Evolutionary conservation across 2,329 filamentous ascomycete genomes (phyloP).

Genomic region (Paracamarosporium sp.): DNA sequence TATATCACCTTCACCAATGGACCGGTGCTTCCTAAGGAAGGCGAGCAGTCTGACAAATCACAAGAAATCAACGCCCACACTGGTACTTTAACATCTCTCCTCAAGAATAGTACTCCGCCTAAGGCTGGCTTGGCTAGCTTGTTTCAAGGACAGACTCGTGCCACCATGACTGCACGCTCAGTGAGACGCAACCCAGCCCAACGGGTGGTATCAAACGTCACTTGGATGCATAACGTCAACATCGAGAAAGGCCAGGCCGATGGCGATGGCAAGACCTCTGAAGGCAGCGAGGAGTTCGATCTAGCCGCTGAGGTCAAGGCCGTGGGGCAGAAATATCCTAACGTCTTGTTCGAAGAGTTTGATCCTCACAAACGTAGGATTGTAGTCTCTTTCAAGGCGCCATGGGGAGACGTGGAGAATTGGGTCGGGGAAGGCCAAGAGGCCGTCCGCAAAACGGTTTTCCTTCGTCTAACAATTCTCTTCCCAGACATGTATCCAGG

Average conservation of each 20-base stretch:
- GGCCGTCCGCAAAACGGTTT: slow-evolving; percentile 55
- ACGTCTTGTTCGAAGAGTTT: slow-evolving; percentile 65
- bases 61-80: slow-evolving; percentile 22
- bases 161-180: slow-evolving; percentile 58
- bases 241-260: slow-evolving; percentile 55
- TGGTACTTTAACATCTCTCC: slow-evolving; percentile 33
- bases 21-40: slow-evolving; percentile 24
- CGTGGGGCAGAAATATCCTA: slow-evolving; percentile 66
- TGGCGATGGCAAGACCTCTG: slow-evolving; percentile 23
- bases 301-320: slow-evolving; percentile 67
- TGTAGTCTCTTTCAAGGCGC: slow-evolving; percentile 65
- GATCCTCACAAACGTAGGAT: slow-evolving; percentile 62
- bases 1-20: slow-evolving; percentile 84
- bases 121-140: slow-evolving; percentile 1
- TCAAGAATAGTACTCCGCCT: slow-evolving; percentile 30
- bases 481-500: slow-evolving; percentile 65
- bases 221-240: slow-evolving; percentile 71
- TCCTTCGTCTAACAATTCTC: slow-evolving; percentile 63
- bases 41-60: slow-evolving; percentile 6
- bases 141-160: slow-evolving; percentile 21
- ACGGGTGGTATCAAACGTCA: slow-evolving; percentile 64
- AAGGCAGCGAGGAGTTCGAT: slow-evolving; percentile 29
- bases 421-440: slow-evolving; percentile 19
- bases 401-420: slow-evolving; percentile 61
- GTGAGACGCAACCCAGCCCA: slow-evolving; percentile 55